phyloP scores from a whole-genome alignment of 148 eudicot genomes.

The Vaccinium corymbosum region DNA sequence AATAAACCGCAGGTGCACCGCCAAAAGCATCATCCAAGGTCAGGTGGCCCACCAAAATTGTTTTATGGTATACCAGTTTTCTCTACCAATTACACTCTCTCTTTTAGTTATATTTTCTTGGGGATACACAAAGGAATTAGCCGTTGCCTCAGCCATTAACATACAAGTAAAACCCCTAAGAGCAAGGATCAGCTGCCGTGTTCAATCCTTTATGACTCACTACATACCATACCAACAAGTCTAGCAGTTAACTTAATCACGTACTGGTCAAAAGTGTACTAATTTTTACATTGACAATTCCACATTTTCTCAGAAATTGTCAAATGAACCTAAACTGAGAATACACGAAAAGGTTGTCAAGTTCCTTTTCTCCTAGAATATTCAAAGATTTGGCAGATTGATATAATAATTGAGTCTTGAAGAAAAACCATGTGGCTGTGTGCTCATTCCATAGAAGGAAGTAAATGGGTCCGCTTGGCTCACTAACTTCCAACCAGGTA shows the following conservation, averaged over 20 bases:
- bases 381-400: neutral
- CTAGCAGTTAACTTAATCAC: neutral
- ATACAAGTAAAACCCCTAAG: neutral
- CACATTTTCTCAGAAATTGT: neutral
- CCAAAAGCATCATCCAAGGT: neutral
- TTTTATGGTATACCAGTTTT: neutral
- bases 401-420: neutral
- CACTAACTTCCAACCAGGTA: neutral
- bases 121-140: neutral
- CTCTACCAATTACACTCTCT: neutral
- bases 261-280: neutral
- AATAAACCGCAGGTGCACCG: neutral
- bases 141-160: neutral
- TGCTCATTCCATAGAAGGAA: neutral
- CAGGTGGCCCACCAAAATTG: neutral
- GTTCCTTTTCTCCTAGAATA: neutral
- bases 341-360: neutral
- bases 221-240: neutral
- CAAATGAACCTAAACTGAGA: neutral
- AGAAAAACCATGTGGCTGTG: neutral
- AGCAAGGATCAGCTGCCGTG: neutral
- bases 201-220: neutral
- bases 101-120: neutral
- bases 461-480: neutral
- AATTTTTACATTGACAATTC: neutral